A percentile compares a stretch with the other conserved stretches of the same genome.
These are phyloP conservation scores for Fraxinus albicans DNA, from an alignment of 305 asterid genomes.

Conservation along the genomic window DNA sequence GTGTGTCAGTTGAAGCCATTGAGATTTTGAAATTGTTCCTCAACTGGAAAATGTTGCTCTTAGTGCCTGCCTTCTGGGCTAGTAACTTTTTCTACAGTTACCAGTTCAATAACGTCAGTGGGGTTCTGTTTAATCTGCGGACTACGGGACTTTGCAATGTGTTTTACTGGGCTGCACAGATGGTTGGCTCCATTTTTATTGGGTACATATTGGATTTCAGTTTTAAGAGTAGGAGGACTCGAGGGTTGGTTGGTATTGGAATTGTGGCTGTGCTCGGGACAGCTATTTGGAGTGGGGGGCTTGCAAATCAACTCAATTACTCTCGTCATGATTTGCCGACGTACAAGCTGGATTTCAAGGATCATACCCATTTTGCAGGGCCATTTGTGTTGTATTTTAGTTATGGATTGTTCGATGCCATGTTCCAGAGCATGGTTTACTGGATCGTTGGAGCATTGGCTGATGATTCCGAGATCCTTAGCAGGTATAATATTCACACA, in stretches of 20 bases:
- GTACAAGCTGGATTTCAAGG: conserved; percentile 65
- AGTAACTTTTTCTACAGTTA: conserved; percentile 83
- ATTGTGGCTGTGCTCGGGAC: conserved; percentile 67
- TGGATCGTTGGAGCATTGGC: conserved; percentile 90
- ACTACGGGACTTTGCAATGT: conserved; percentile 79
- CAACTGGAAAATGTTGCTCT: conserved; percentile 79
- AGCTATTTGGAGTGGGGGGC: conserved; percentile 87
- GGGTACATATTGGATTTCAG: conserved; percentile 82
- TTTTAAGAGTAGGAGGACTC: conserved; percentile 68
- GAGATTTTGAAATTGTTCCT: conserved; percentile 59
- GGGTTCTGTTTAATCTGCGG: conserved; percentile 65
- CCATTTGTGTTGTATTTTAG: conserved; percentile 80
- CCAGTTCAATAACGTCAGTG: conserved; percentile 85
- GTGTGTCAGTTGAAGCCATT: conserved; percentile 39
- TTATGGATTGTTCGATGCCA: conserved; percentile 91
- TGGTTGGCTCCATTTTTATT: conserved; percentile 73
- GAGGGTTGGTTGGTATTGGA: conserved; percentile 68
- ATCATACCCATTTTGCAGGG: conserved; percentile 67
- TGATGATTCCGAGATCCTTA: conserved; percentile 80
- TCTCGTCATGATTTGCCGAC: conserved; percentile 36
- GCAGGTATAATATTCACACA: conserved; percentile 48
- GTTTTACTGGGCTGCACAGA: conserved; percentile 96
- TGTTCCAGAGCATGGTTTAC: conserved; percentile 94
- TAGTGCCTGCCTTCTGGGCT: conserved; percentile 89
- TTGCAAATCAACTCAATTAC: conserved; percentile 66